Evolutionary conservation across 1,284 basidiomycete genomes (phyloP).

Genomic region (Grifola frondosa): DNA sequence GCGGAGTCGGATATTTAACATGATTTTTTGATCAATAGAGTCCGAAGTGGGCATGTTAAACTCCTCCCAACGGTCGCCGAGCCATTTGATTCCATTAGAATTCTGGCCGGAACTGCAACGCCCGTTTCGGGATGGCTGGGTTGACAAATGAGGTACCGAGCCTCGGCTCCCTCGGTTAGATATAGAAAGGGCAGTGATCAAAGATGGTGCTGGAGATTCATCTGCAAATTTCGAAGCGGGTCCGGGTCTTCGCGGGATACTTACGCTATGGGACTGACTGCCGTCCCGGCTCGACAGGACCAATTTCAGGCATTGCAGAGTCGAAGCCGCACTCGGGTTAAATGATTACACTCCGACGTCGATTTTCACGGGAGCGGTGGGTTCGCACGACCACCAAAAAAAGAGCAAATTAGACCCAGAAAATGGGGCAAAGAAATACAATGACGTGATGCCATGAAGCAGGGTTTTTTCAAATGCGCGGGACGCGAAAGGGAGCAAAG

Average conservation of each 20-base stretch:
- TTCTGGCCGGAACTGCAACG: conserved; percentile 15
- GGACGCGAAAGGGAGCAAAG: conserved; percentile 1
- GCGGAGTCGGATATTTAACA: conserved; percentile 18
- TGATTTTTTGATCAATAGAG: too few relatives aligned
- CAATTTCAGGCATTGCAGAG: background rate
- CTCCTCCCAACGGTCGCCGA: conserved; percentile 22
- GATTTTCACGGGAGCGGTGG: too few relatives aligned
- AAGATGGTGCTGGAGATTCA: conserved; percentile 21
- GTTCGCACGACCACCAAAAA: too few relatives aligned
- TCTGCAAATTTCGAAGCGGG: conserved; percentile 10
- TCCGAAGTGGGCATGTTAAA: conserved; percentile 15
- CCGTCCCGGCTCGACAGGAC: conserved; percentile 8
- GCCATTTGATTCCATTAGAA: conserved; percentile 21
- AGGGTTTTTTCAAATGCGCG: background rate
- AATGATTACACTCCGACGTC: background rate
- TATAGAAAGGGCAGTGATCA: conserved; percentile 24
- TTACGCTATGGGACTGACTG: conserved; percentile 1
- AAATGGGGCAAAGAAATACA: too few relatives aligned
- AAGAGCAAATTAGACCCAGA: too few relatives aligned
- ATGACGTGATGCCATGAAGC: too few relatives aligned
- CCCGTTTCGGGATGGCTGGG: conserved; percentile 18
- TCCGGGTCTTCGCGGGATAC: conserved; percentile 28
- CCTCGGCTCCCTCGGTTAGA: conserved; percentile 28
- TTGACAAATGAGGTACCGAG: conserved; percentile 27
- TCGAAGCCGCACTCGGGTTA: background rate